These are phyloP conservation scores for Ophiocordyceps unilateralis DNA, from an alignment of 2,329 filamentous ascomycete genomes.

Conservation along the genomic window DNA sequence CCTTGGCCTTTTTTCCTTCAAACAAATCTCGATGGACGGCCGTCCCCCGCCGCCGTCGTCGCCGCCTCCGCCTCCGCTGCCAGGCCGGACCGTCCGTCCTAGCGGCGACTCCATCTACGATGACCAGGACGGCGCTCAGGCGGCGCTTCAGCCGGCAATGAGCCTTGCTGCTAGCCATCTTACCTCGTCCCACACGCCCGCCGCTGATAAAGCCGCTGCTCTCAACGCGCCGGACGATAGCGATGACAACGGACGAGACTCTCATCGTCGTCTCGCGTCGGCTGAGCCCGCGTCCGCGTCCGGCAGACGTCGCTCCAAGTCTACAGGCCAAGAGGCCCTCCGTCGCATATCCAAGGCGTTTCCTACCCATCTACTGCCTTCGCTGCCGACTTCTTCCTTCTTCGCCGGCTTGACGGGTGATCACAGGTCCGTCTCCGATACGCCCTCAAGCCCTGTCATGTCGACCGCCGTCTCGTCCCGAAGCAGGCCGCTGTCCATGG, in stretches of 20 bases:
- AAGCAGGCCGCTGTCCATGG: too few species aligned
- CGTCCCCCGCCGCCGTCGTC: too few species aligned
- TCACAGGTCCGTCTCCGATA: slow-evolving; percentile 4
- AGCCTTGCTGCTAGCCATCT: slow-evolving; percentile 38
- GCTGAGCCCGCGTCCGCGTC: too few species aligned
- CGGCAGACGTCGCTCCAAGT: slow-evolving; percentile 26
- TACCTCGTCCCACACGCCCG: slow-evolving; percentile 35
- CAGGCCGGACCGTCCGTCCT: too few species aligned
- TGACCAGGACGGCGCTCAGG: slow-evolving; percentile 39
- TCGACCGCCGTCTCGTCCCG: neutral
- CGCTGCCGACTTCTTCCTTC: slow-evolving; percentile 24
- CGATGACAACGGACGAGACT: too few species aligned
- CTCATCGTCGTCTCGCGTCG: too few species aligned
- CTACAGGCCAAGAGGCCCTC: slow-evolving; percentile 37
- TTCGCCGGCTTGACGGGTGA: slow-evolving; percentile 17
- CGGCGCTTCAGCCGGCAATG: slow-evolving; percentile 41
- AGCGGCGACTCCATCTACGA: slow-evolving; percentile 8
- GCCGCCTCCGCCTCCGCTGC: too few species aligned
- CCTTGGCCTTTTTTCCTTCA: too few species aligned
- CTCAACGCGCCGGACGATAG: too few species aligned
- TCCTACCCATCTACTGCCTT: slow-evolving; percentile 22
- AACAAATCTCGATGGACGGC: too few species aligned
- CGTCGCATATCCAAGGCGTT: slow-evolving; percentile 38
- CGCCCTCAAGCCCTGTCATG: neutral
- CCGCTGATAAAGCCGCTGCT: too few species aligned